A percentile compares a stretch with the other conserved stretches of the same genome.
Evolutionary conservation across 306 rosid species (phyloP).

Genomic region (Senna siamea): DNA sequence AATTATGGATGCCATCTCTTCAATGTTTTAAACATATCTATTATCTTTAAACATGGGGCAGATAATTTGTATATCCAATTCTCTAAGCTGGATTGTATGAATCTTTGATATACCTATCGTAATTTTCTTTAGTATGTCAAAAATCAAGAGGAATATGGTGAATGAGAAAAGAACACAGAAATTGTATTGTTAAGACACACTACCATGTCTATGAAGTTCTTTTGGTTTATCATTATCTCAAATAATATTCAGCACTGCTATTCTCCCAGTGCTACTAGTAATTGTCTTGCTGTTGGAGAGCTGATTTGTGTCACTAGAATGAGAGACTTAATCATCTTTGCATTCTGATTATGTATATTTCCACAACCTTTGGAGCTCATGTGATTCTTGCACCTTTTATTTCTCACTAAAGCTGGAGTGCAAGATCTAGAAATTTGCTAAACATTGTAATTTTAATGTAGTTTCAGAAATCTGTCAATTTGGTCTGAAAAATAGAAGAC

Average conservation of each 20-base stretch:
- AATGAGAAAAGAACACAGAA: background rate
- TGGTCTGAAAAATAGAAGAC: background rate
- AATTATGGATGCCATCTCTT: background rate
- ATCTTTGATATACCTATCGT: background rate
- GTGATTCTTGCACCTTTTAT: background rate
- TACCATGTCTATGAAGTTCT: too few species aligned
- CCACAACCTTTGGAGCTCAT: background rate
- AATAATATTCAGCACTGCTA: too few species aligned
- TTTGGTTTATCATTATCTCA: background rate
- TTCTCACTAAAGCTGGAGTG: background rate
- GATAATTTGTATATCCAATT: background rate
- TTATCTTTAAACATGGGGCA: background rate
- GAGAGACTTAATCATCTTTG: background rate
- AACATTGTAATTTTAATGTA: slow-evolving; percentile 11
- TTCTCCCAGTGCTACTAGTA: background rate
- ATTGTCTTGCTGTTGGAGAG: background rate
- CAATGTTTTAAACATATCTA: background rate
- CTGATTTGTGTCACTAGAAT: background rate
- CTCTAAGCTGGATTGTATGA: background rate
- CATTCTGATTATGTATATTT: background rate
- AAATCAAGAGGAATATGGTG: background rate
- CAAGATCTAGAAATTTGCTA: background rate
- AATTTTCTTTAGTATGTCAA: background rate
- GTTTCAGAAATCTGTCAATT: background rate
- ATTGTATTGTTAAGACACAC: too few species aligned